Conservation (phyloP, 306 rosid species). For the Ziziphus jujuba region DNA sequence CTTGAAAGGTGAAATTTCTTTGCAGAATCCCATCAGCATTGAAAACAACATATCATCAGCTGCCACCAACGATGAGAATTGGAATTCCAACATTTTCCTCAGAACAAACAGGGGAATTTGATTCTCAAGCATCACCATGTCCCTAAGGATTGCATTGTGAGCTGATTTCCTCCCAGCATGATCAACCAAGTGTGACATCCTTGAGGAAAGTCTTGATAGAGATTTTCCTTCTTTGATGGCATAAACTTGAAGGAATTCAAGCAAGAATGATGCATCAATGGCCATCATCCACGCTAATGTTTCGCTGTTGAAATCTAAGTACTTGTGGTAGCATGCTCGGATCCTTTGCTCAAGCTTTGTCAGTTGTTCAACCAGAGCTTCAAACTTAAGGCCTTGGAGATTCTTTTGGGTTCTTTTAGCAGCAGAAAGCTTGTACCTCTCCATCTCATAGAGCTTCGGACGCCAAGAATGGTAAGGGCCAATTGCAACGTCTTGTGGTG, state of each 20-base stretch:
- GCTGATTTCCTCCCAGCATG: constrained; percentile 55
- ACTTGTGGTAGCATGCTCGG: constrained; percentile 70
- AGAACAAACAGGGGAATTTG: constrained; percentile 71
- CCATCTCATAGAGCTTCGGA: constrained; percentile 76
- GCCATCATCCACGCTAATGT: constrained; percentile 79
- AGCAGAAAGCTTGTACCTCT: constrained; percentile 64
- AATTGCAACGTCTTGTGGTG: constrained; percentile 72
- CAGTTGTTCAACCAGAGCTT: constrained; percentile 49
- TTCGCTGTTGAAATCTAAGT: constrained; percentile 63
- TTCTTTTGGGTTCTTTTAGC: constrained; percentile 58
- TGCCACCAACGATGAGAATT: constrained; percentile 34
- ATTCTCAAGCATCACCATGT: constrained; percentile 72
- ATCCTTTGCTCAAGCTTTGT: constrained; percentile 43
- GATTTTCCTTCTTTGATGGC: constrained; percentile 39
- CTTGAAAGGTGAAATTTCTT: constrained; percentile 67
- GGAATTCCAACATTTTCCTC: constrained; percentile 56
- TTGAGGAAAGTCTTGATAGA: constrained; percentile 39
- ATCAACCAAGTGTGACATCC: constrained; percentile 69
- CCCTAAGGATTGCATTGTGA: constrained; percentile 65
- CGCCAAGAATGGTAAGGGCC: constrained; percentile 81
- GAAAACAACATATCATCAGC: constrained; percentile 48
- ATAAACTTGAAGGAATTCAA: constrained; percentile 60
- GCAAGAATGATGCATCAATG: constrained; percentile 68
- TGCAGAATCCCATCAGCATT: constrained; percentile 57
- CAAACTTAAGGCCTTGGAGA: constrained; percentile 40